Base-by-base conservation (phyloP, 176 grass and related monocot genomes). In the Coix lacrymajobi region DNA sequence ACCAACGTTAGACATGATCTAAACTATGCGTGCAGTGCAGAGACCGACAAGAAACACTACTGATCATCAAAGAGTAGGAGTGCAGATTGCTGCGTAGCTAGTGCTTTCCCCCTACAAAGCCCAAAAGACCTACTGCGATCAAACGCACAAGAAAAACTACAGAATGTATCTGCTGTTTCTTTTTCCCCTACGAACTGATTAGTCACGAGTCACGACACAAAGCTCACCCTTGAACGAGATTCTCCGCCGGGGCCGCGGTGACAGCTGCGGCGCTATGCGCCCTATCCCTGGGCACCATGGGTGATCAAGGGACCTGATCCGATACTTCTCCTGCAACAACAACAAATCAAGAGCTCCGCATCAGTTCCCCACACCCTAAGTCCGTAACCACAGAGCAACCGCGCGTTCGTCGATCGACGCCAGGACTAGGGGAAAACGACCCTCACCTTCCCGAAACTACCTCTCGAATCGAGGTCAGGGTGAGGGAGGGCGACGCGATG, bases 231-330 rank as follows among this genome's bases (percentile, higher is more conserved):
- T 82, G 78, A 29, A 58, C 54, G 20, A 69, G 12, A 20, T 29
- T 33, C 78, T 71, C 65, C 56, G 16, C 4, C 19, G 62, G 45
- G 7, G 24, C 77, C 20, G 12, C 37, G 22, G 14, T 31, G 20
- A 7, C 81, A 6, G 40, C 15, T 17, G 2, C 49, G 45, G 13
- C 17, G 25, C 34, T 78, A 25, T 89, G 65, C 22, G 43, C 79
- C 49, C 48, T 40, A 20, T 86, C 88, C 62, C 79, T 86, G 48
- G 88, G 88, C 67, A 90, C 79, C 88, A 90, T 90, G n/a, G 64
- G 78, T 3, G 57, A 56, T 66, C 70, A 38, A 20, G 11, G 66
- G 45, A 5, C 24, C 20, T 33, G 79, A 63, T 20, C 73, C 65
- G 22, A 19, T 2, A 19, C 4, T 63, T 62, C 36, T 67, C 56